Evolutionary conservation across 345 rosid species (phyloP).

Genomic region (Capsella bursapastoris): DNA sequence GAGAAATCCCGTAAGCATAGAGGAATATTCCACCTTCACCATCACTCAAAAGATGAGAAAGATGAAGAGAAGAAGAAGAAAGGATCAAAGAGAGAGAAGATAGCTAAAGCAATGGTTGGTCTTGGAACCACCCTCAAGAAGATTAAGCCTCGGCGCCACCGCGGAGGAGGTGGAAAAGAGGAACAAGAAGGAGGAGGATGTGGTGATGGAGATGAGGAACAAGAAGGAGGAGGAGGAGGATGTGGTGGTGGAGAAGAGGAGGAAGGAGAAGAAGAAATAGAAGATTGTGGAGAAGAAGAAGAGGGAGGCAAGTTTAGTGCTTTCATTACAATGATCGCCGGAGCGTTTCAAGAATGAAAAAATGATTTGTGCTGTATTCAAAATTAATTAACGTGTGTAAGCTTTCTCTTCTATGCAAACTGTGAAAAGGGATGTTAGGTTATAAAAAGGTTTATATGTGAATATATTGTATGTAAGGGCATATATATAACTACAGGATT

Average conservation of each 20-base stretch:
- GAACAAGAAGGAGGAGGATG: slow-evolving; percentile 3
- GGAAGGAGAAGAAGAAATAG: slow-evolving; percentile 12
- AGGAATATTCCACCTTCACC: slow-evolving; percentile 44
- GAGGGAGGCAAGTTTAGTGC: slow-evolving; percentile 42
- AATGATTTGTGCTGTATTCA: background rate
- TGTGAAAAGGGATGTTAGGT: background rate
- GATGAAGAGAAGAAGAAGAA: slow-evolving; percentile 41
- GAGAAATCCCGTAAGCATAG: slow-evolving; percentile 36
- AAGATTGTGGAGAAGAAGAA: slow-evolving; percentile 11
- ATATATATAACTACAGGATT: too few relatives aligned
- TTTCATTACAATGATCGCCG: slow-evolving; percentile 39
- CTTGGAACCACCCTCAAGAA: slow-evolving; percentile 36
- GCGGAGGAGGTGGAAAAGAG: slow-evolving; percentile 20
- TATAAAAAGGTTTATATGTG: background rate
- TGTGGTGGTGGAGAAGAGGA: background rate
- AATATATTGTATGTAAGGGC: too few relatives aligned
- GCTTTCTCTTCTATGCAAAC: background rate
- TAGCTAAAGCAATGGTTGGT: slow-evolving; percentile 42
- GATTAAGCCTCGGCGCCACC: slow-evolving; percentile 28
- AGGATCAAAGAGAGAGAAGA: slow-evolving; percentile 47
- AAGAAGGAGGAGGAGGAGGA: background rate
- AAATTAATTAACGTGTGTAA: background rate
- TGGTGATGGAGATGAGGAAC: background rate
- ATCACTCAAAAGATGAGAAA: slow-evolving; percentile 40
- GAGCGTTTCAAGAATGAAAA: slow-evolving; percentile 28